Evolutionary conservation across 2,329 filamentous ascomycete species (phyloP), one percentile per base, ranked within the genome.

Genomic region (Apiospora kogelbergensis): DNA sequence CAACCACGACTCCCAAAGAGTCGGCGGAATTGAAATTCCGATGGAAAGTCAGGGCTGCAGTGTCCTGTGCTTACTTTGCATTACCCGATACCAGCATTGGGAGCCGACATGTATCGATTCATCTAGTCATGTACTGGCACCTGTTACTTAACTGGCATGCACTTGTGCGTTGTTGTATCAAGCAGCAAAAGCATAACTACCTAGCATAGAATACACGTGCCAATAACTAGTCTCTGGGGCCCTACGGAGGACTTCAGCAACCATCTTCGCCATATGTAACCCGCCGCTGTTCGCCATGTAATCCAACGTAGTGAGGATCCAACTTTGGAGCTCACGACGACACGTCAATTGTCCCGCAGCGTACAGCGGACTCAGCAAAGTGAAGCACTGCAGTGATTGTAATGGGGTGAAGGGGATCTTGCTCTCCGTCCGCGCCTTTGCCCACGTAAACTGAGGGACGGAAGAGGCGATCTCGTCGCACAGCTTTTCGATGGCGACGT

Each of bases 141-240:
- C 20, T 48, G 45, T 48, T 3, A 24, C 9, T 48, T 9, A 11
- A 13, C n/a, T n/a, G n/a, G n/a, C n/a, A n/a, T n/a, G n/a, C n/a
- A n/a, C n/a, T n/a, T n/a, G n/a, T n/a, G n/a, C n/a, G n/a, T n/a
- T n/a, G n/a, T n/a, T n/a, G n/a, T n/a, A n/a, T n/a, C n/a, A n/a
- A n/a, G 73, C 72, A 1, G 73, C 71, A 63, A 75, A 73, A 1
- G 75, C 75, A 65, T 76, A 77, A 26, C 75, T 75, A 1, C 75
- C 75, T 1, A 75, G 44, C 67, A 71, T 73, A 3, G 73, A 71
- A 63, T 74, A 76, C 1, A 77, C 70, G 3, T 71, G 68, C 72
- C 73, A 74, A 26, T 73, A 76, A 1, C 67, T 68, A 53, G 71
- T 26, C 44, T 72, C 30, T 4, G 65, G 45, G 15, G 11, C 22